phyloP scores from a whole-genome alignment of 257 asterid genomes.

The Solanum pimpinellifolium region DNA sequence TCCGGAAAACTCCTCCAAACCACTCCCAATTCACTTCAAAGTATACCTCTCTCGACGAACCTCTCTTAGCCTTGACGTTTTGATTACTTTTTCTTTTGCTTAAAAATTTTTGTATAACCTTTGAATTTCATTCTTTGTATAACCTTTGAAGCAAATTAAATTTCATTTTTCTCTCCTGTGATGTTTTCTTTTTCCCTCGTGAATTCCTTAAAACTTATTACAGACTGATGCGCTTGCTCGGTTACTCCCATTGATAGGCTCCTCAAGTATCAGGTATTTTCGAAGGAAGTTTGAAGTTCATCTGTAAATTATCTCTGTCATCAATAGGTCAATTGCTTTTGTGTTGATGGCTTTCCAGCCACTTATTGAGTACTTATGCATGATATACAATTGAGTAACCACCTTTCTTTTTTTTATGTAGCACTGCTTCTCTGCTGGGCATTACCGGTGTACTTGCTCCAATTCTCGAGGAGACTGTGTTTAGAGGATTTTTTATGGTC shows the following conservation, averaged over 20 bases:
- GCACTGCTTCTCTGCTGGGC: slow-evolving; percentile 90
- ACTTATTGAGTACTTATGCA: neutral
- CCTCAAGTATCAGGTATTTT: slow-evolving; percentile 73
- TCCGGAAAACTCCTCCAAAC: too few relatives aligned
- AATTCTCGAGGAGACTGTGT: slow-evolving; percentile 87
- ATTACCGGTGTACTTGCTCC: slow-evolving; percentile 95
- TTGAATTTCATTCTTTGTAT: neutral
- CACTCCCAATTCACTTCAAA: too few relatives aligned
- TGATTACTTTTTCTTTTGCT: too few relatives aligned
- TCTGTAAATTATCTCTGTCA: neutral
- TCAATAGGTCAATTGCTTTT: neutral
- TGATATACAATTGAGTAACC: neutral
- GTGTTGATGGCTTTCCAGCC: neutral
- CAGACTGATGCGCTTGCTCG: slow-evolving; percentile 94
- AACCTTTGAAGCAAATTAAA: neutral
- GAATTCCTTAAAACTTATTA: neutral
- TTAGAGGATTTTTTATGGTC: slow-evolving; percentile 94
- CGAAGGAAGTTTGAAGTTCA: neutral
- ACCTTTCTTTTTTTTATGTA: slow-evolving; percentile 17
- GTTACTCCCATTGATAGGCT: slow-evolving; percentile 91
- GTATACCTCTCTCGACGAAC: too few relatives aligned
- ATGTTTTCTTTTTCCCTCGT: neutral
- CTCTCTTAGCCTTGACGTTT: too few relatives aligned
- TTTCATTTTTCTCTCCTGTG: neutral
- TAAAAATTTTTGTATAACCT: too few relatives aligned